A percentile compares a stretch with the other conserved stretches of the same genome.
phyloP scores from a whole-genome alignment of 2,329 filamentous ascomycete species.

The Tolypocladium guangdongense region DNA sequence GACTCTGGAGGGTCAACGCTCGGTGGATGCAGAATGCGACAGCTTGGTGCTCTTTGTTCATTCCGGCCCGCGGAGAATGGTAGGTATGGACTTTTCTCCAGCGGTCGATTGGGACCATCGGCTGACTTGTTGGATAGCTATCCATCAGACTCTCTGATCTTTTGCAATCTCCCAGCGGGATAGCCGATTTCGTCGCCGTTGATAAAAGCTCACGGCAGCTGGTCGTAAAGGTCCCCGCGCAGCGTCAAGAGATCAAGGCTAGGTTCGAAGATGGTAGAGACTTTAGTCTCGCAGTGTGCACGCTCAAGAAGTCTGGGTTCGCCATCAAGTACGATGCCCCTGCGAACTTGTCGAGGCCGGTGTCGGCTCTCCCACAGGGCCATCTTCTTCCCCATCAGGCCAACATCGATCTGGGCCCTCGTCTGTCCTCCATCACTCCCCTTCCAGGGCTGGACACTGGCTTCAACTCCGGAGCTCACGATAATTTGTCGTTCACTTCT shows the following conservation, averaged over 20 bases:
- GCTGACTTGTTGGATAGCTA: conserved; percentile 10
- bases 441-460: background rate
- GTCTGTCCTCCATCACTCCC: conserved; percentile 16
- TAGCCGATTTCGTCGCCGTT: conserved; percentile 10
- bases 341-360: background rate
- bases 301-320: conserved; percentile 21
- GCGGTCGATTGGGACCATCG: background rate
- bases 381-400: background rate
- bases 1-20: conserved; percentile 16
- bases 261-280: conserved; percentile 20
- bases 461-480: conserved; percentile 1
- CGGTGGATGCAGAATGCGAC: conserved; percentile 4
- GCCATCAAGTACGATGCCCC: conserved; percentile 9
- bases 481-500: conserved; percentile 5
- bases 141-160: conserved; percentile 19
- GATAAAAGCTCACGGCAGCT: conserved; percentile 11
- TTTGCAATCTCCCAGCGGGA: conserved; percentile 2
- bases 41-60: conserved; percentile 16
- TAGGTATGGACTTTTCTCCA: conserved; percentile 4
- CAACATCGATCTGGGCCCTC: conserved; percentile 8
- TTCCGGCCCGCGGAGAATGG: conserved; percentile 12
- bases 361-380: background rate
- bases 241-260: conserved; percentile 13
- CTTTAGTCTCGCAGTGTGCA: conserved; percentile 19
- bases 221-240: conserved; percentile 13